Percentiles rank a stretch among this genome's conserved stretches.
Evolutionary conservation across 805 yeast genomes (phyloP).

Genomic region (Candida nemodendra): DNA sequence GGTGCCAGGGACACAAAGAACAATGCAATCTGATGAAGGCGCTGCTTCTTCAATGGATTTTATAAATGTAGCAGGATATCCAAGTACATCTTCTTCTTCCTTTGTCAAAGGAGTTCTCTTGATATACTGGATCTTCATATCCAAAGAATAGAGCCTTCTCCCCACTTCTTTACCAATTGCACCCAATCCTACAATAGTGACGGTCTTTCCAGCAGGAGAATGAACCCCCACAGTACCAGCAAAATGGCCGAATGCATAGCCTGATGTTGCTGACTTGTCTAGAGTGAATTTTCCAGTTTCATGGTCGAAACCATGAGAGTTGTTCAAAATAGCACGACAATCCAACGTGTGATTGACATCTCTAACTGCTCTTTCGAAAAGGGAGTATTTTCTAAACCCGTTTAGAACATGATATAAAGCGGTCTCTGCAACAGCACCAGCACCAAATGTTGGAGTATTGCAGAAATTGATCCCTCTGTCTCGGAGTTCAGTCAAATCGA

Average conservation of each 20-base stretch:
- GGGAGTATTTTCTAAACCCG: slow-evolving; percentile 55
- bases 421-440: slow-evolving; percentile 71
- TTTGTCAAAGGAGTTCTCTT: slow-evolving; percentile 48
- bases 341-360: slow-evolving; percentile 41
- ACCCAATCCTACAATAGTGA: slow-evolving; percentile 72
- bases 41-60: slow-evolving; percentile 41
- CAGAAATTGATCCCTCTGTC: slow-evolving; percentile 48
- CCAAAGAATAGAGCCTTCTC: slow-evolving; percentile 51
- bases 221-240: slow-evolving; percentile 45
- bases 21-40: slow-evolving; percentile 49
- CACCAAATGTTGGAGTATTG: slow-evolving; percentile 59
- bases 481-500: slow-evolving; percentile 39
- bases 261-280: slow-evolving; percentile 4
- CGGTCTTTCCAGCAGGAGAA: slow-evolving; percentile 57
- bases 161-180: slow-evolving; percentile 69
- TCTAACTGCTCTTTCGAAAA: slow-evolving; percentile 44
- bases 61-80: slow-evolving; percentile 46
- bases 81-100: slow-evolving; percentile 38
- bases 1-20: slow-evolving; percentile 66
- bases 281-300: slow-evolving; percentile 30
- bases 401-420: slow-evolving; percentile 59
- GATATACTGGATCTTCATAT: slow-evolving; percentile 63
- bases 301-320: slow-evolving; percentile 29
- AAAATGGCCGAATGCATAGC: slow-evolving; percentile 39
- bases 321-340: slow-evolving; percentile 41